Conservation (phyloP, 2,329 filamentous ascomycete species). For the Chaetomiaceae sp. region DNA sequence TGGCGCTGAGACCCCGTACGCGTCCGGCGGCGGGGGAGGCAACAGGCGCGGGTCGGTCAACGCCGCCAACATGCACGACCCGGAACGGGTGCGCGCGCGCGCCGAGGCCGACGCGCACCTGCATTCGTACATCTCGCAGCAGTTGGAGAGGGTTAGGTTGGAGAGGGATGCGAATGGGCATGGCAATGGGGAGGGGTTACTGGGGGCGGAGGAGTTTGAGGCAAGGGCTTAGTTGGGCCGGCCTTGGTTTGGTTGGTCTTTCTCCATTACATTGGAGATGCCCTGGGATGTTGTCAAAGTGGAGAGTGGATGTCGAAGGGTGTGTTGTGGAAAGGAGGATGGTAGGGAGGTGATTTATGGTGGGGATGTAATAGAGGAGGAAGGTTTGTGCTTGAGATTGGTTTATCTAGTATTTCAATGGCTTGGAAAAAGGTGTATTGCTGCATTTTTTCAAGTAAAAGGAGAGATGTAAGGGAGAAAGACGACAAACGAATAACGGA, state of each 20-base stretch:
- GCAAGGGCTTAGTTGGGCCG: conserved; percentile 23
- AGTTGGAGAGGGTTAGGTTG: conserved; percentile 66
- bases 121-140: conserved; percentile 73
- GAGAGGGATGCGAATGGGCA: conserved; percentile 38
- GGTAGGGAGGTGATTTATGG: no score
- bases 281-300: no score
- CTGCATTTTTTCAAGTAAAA: no score
- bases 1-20: conserved; percentile 19
- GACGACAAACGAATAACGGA: no score
- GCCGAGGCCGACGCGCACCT: conserved; percentile 62
- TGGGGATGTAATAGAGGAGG: no score
- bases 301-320: no score
- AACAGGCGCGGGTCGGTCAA: conserved; percentile 28
- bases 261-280: neutral
- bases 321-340: no score
- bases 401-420: no score
- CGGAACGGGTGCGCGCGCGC: conserved; percentile 44
- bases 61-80: conserved; percentile 32
- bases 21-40: neutral
- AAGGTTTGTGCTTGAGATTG: no score
- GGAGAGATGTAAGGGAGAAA: no score
- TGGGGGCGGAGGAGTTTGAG: conserved; percentile 46
- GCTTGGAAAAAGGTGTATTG: no score
- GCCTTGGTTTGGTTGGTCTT: neutral
- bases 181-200: no score